phyloP scores from a whole-genome alignment of 306 rosid genomes.

The Gastrolobium villosum region DNA sequence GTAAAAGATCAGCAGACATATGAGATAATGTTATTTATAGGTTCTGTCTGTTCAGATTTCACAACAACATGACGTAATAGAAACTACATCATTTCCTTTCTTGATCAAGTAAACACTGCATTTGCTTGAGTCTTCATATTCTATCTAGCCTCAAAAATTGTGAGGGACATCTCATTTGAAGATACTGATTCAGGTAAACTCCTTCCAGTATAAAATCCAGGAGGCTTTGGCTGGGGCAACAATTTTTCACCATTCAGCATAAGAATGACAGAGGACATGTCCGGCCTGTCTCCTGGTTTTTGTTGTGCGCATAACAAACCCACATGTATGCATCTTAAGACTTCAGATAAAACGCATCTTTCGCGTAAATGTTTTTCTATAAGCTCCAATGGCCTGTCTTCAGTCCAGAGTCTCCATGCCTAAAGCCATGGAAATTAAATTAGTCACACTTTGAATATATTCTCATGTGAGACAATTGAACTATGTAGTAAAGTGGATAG shows the following conservation, averaged over 20 bases:
- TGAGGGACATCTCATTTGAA: slow-evolving; percentile 9
- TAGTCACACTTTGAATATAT: background rate
- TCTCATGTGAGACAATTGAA: background rate
- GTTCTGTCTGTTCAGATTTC: background rate
- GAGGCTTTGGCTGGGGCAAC: background rate
- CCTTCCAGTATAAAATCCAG: slow-evolving; percentile 18
- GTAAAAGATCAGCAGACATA: background rate
- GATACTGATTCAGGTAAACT: background rate
- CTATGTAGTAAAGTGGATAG: background rate
- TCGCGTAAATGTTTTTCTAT: slow-evolving; percentile 6
- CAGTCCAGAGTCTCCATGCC: slow-evolving; percentile 42
- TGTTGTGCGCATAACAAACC: slow-evolving; percentile 21
- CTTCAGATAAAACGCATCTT: slow-evolving; percentile 1
- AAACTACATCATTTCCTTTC: background rate
- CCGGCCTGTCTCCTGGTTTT: background rate
- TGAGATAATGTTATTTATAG: background rate
- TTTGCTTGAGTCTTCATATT: background rate
- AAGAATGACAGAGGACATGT: background rate
- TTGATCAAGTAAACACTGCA: background rate
- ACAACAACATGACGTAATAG: no score
- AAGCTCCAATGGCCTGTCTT: slow-evolving; percentile 22
- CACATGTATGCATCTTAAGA: background rate
- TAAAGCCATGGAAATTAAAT: background rate
- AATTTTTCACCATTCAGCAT: slow-evolving; percentile 33
- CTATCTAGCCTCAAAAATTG: slow-evolving; percentile 28